Evolutionary conservation across 1,139 yeast species (phyloP), one percentile per base, ranked within the genome.

Genomic region (Diutina neorugosa): DNA sequence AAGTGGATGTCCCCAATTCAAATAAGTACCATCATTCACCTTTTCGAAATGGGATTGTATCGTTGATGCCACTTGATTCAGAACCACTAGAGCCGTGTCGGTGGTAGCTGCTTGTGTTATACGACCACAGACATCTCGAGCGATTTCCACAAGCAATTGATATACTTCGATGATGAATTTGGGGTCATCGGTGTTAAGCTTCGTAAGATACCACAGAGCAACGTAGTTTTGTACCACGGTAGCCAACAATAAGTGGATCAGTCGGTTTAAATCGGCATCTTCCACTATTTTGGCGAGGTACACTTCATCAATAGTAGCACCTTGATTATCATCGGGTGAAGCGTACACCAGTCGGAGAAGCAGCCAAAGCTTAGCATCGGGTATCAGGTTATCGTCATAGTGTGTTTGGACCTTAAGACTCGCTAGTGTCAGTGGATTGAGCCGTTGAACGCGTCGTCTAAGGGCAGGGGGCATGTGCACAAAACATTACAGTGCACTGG

Each of bases 181-280:
- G 52, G 63, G 55, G 56, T 71, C 70, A 51, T 69, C 70, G 1
- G 78, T 73, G 54, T 73, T 71, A 20, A 74, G 61, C 56, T 71
- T 72, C 40, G 55, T 57, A 47, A 68, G 60, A 57, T 73, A 74
- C 79, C 79, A 74, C 51, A 73, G 64, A 54, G 65, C 63, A 21
- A 74, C 67, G 55, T 64, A 74, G 44, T 67, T 64, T 9, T 66
- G 61, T 56, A 71, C 63, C 5, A 73, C 68, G 1, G 69, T 61
- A 20, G 71, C 65, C 19, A 73, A 57, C 53, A 74, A 70, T 52
- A 73, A 58, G 57, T 74, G 78, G 19, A 74, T 54, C 54, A 71
- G 69, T 51, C 71, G 63, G 55, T 73, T 72, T 18, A 72, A 59
- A 61, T 12, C 11, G n/a, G 11, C 19, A 44, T 44, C 11, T 14